Base-by-base conservation (phyloP, 371 early-diverging fungal genomes). In the Cladochytrium tenue region DNA sequence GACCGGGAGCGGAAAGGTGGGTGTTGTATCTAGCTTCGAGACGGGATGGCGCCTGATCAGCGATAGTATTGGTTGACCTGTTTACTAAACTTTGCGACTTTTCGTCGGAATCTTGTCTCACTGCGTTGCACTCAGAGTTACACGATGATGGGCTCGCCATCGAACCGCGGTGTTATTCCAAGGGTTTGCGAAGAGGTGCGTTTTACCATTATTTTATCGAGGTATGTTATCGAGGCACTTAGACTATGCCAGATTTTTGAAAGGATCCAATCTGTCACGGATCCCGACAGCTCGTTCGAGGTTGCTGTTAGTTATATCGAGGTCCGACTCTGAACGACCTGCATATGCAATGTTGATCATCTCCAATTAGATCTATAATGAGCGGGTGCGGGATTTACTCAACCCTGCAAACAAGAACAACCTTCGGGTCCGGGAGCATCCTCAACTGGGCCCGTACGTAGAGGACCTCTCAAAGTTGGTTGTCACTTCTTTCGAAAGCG, bases 1-100 rank as follows among this genome's bases (percentile, higher is more conserved):
- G 81, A 99, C 99, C 4, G 99, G 99, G 0, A 92, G 93, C 71
- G 99, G 99, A 53, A 99, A 99, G 73, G 94, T 66, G 85, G 82
- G 34, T 94, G 94, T 30, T 94, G 51, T 35, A 27, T 33, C 56
- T 0, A 35, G 2, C n/a, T 36, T 50, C 28, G 28, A 34, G 27
- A 27, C 58, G 20, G 33, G 64, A 7, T 36, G 28, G 28, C 32
- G 60, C 50, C n/a, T n/a, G n/a, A n/a, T n/a, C n/a, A n/a, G n/a
- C n/a, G n/a, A n/a, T n/a, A n/a, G n/a, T n/a, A n/a, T n/a, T n/a
- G n/a, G n/a, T n/a, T n/a, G n/a, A n/a, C n/a, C n/a, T n/a, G n/a
- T n/a, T n/a, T n/a, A n/a, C n/a, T n/a, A n/a, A n/a, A n/a, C n/a
- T n/a, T n/a, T n/a, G n/a, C n/a, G n/a, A n/a, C n/a, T 32, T 10